A percentile compares a stretch with the other conserved stretches of the same genome.
Evolutionary conservation across 352 stramenopile species (phyloP).

Genomic region (Blastocystis sp.): DNA sequence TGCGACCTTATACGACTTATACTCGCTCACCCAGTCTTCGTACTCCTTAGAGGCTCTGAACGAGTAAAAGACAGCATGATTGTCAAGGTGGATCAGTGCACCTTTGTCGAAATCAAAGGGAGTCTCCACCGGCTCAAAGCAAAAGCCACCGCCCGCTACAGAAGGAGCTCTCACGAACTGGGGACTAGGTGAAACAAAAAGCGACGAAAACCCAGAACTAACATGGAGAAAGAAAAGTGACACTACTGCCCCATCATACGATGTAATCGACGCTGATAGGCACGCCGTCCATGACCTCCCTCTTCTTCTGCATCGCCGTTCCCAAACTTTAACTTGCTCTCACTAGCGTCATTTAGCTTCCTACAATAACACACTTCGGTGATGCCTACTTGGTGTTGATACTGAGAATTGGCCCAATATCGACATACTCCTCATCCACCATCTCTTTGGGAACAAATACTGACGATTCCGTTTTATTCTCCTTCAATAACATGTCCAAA

Average conservation of each 20-base stretch:
- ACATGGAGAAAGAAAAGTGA: not conserved
- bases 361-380: not conserved
- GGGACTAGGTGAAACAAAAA: not conserved
- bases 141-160: not conserved
- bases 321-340: not conserved
- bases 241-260: not conserved
- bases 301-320: not conserved
- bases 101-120: conserved; percentile 49
- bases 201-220: not conserved
- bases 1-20: conserved; percentile 17
- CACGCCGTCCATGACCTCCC: not conserved
- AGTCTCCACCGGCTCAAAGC: conserved; percentile 21
- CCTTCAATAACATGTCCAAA: not conserved
- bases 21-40: conserved; percentile 5
- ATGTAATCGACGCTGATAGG: not conserved
- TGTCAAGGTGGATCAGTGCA: not conserved
- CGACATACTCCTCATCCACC: not conserved
- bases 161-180: conserved; percentile 7
- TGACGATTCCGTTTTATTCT: not conserved
- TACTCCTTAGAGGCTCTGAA: conserved; percentile 2
- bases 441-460: not conserved
- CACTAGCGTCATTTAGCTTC: not conserved
- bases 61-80: conserved; percentile 15
- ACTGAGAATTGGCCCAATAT: not conserved
- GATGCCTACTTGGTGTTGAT: conserved; percentile 32